A percentile compares a stretch with the other conserved stretches of the same genome.
These are phyloP conservation scores for Skeletonema marinoi DNA, from an alignment of 108 stramenopile species.

Conservation along the genomic window DNA sequence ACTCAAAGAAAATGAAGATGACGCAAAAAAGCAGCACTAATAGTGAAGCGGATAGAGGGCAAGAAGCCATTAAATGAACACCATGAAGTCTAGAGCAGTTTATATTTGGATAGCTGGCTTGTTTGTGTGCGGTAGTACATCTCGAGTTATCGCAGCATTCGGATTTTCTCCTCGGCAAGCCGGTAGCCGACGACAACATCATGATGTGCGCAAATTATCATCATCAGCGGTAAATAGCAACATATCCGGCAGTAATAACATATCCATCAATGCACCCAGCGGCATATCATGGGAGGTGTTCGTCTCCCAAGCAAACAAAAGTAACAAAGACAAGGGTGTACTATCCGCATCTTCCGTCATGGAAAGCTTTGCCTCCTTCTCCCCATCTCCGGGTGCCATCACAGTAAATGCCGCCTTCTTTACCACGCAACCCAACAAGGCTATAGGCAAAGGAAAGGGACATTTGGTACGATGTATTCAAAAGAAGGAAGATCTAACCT, in stretches of 20 bases:
- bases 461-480: slow-evolving; percentile 73
- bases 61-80: not conserved
- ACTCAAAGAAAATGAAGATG: no score
- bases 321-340: slow-evolving; percentile 67
- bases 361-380: slow-evolving; percentile 71
- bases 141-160: not conserved
- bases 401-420: slow-evolving; percentile 62
- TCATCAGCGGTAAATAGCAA: not conserved
- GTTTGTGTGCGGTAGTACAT: not conserved
- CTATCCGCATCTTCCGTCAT: slow-evolving; percentile 46
- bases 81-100: not conserved
- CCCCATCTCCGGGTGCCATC: slow-evolving; percentile 46
- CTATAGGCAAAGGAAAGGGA: slow-evolving; percentile 47
- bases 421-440: slow-evolving; percentile 41
- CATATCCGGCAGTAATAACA: not conserved
- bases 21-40: no score
- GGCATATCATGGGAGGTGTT: slow-evolving; percentile 66
- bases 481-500: slow-evolving; percentile 3
- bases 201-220: not conserved
- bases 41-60: no score
- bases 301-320: slow-evolving; percentile 66
- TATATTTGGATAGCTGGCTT: not conserved
- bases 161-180: not conserved
- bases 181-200: not conserved
- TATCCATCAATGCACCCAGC: not conserved